These are phyloP conservation scores for Salinomyces thailandicus DNA, from an alignment of 2,329 filamentous ascomycete species.

Conservation along the genomic window DNA sequence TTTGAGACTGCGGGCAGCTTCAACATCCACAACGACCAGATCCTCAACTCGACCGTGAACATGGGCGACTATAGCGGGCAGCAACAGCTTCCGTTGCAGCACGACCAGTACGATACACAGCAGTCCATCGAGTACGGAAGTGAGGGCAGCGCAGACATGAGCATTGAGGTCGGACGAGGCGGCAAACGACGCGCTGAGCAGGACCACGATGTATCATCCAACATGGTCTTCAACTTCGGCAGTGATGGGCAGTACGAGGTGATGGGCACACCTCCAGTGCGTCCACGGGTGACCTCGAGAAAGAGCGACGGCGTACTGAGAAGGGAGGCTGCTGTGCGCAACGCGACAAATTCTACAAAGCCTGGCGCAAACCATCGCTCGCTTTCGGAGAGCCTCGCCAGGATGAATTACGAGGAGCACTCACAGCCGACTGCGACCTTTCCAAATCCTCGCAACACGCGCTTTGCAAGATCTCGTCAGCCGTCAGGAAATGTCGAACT, in stretches of 20 bases:
- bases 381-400: slow-evolving; percentile 47
- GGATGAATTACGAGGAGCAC: slow-evolving; percentile 42
- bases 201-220: slow-evolving; percentile 40
- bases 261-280: slow-evolving; percentile 31
- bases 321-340: slow-evolving; percentile 36
- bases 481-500: slow-evolving; percentile 5
- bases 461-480: slow-evolving; percentile 36
- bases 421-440: slow-evolving; percentile 31
- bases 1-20: slow-evolving; percentile 10
- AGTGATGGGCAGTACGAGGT: slow-evolving; percentile 40
- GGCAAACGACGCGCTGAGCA: slow-evolving; percentile 26
- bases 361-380: slow-evolving; percentile 33
- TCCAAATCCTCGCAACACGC: slow-evolving; percentile 40
- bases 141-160: slow-evolving; percentile 34
- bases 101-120: slow-evolving; percentile 12
- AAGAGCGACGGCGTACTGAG: slow-evolving; percentile 30
- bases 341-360: slow-evolving; percentile 31
- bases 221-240: slow-evolving; percentile 39
- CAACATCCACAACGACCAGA: slow-evolving; percentile 8
- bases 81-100: slow-evolving; percentile 9
- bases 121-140: slow-evolving; percentile 15
- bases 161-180: slow-evolving; percentile 49
- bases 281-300: slow-evolving; percentile 18
- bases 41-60: slow-evolving; percentile 12
- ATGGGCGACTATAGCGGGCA: slow-evolving; percentile 5